phyloP scores from a whole-genome alignment of 2,329 filamentous ascomycete genomes.

The Rhynchosporium graminicola region DNA sequence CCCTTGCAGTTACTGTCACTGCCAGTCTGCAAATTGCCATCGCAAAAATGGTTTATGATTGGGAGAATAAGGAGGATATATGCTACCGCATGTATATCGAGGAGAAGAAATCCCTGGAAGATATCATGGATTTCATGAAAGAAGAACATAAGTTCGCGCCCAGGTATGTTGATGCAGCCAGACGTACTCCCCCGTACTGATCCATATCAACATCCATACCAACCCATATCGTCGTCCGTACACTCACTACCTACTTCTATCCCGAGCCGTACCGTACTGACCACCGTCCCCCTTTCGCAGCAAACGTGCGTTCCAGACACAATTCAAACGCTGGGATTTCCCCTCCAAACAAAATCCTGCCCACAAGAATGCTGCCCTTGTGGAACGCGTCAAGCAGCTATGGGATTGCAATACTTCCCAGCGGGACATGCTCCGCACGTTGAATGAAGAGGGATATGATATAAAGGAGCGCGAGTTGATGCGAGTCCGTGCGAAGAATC shows the following conservation, averaged over 20 bases:
- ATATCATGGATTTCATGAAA: slow-evolving; percentile 73
- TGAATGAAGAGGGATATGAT: slow-evolving; percentile 71
- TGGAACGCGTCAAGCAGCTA: slow-evolving; percentile 70
- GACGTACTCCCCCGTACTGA: slow-evolving; percentile 31
- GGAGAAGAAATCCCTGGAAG: slow-evolving; percentile 70
- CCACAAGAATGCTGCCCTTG: slow-evolving; percentile 67
- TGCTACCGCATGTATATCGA: slow-evolving; percentile 75
- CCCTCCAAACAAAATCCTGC: slow-evolving; percentile 72
- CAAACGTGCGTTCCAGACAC: slow-evolving; percentile 74
- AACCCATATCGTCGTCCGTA: slow-evolving; percentile 32
- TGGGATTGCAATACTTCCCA: slow-evolving; percentile 76
- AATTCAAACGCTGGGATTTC: slow-evolving; percentile 79
- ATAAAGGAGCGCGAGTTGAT: slow-evolving; percentile 72
- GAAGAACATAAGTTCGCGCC: slow-evolving; percentile 66
- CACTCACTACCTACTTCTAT: background rate
- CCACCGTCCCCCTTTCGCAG: slow-evolving; percentile 44
- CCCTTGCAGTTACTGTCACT: slow-evolving; percentile 10
- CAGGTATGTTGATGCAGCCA: slow-evolving; percentile 51
- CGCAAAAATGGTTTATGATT: slow-evolving; percentile 56
- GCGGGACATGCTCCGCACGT: slow-evolving; percentile 69
- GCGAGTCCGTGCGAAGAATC: slow-evolving; percentile 67
- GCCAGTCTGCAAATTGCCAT: slow-evolving; percentile 12
- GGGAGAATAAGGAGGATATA: slow-evolving; percentile 65
- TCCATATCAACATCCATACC: slow-evolving; percentile 31
- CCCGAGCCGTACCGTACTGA: slow-evolving; percentile 24